Conservation (phyloP, 2,329 filamentous ascomycete genomes). For the Metarhizium robertsii region DNA sequence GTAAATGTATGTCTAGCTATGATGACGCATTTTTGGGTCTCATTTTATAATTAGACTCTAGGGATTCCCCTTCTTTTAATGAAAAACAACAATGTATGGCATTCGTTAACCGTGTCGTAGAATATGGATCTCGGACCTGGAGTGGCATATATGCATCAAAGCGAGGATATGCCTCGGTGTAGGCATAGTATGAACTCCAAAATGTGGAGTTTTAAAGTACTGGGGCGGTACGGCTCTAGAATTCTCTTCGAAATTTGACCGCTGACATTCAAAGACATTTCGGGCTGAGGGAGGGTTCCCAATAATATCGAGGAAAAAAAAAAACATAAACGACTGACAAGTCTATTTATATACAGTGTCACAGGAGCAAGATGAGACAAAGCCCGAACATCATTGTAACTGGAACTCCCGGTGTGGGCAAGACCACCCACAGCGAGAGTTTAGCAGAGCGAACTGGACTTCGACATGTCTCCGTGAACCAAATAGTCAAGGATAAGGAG, state of each 20-base stretch:
- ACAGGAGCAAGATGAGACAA: conserved; percentile 29
- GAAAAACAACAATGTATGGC: neutral
- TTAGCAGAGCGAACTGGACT: conserved; percentile 69
- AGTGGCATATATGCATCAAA: neutral
- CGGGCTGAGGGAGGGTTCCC: neutral
- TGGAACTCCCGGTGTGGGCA: conserved; percentile 90
- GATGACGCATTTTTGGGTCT: neutral
- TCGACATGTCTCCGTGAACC: conserved; percentile 79
- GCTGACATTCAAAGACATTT: neutral
- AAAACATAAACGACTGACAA: neutral
- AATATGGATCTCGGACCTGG: too few relatives aligned
- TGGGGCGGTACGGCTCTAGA: neutral
- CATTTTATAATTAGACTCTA: neutral
- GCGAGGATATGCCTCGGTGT: neutral
- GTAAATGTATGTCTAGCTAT: conserved; percentile 4
- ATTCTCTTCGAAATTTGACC: neutral
- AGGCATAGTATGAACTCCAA: neutral
- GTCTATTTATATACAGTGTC: neutral
- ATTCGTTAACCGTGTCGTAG: neutral
- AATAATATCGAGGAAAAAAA: neutral
- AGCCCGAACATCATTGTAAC: conserved; percentile 89
- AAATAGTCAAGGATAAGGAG: conserved; percentile 78
- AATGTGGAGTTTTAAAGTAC: neutral
- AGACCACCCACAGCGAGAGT: conserved; percentile 83
- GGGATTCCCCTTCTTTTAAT: neutral